A percentile compares a stretch with the other conserved stretches of the same genome.
phyloP scores from a whole-genome alignment of 768 basidiomycete species.

The Pleurotus giganteus region DNA sequence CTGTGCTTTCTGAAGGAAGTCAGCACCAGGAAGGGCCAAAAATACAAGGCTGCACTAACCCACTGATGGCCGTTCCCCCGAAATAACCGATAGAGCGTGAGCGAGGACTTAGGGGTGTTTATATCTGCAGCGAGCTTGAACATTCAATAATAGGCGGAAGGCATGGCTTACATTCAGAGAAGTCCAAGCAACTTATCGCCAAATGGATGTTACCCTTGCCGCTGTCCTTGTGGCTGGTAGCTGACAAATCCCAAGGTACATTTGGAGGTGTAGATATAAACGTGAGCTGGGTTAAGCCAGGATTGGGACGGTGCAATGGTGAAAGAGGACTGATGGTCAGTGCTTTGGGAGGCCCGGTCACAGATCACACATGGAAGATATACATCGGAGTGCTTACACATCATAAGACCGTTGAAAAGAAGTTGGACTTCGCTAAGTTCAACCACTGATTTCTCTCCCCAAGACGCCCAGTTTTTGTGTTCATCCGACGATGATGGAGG shows the following conservation, averaged over 20 bases:
- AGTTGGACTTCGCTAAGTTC: conserved; percentile 62
- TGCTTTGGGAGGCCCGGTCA: conserved; percentile 24
- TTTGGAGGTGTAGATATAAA: conserved; percentile 43
- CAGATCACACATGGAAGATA: not conserved
- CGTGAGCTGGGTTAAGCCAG: conserved; percentile 38
- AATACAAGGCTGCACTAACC: conserved; percentile 28
- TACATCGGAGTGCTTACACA: conserved; percentile 40
- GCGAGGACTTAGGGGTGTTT: conserved; percentile 36
- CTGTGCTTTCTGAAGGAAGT: conserved; percentile 26
- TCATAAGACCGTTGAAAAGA: conserved; percentile 39
- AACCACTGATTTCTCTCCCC: conserved; percentile 59
- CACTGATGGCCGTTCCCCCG: conserved; percentile 28
- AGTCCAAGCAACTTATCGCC: conserved; percentile 53
- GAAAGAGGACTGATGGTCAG: conserved; percentile 42
- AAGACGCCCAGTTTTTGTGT: conserved; percentile 46
- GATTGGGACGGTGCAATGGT: conserved; percentile 36
- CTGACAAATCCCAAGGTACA: conserved; percentile 13
- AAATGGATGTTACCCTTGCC: conserved; percentile 42
- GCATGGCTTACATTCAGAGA: conserved; percentile 52
- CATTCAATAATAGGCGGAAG: not conserved
- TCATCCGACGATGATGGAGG: conserved; percentile 20
- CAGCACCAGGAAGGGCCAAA: conserved; percentile 1
- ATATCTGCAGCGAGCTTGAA: conserved; percentile 22
- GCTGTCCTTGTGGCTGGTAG: conserved; percentile 6
- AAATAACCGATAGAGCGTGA: conserved; percentile 32